Evolutionary conservation across 129 eudicot species (phyloP), one percentile per base, ranked within the genome.

Genomic region (Silybum marianum): DNA sequence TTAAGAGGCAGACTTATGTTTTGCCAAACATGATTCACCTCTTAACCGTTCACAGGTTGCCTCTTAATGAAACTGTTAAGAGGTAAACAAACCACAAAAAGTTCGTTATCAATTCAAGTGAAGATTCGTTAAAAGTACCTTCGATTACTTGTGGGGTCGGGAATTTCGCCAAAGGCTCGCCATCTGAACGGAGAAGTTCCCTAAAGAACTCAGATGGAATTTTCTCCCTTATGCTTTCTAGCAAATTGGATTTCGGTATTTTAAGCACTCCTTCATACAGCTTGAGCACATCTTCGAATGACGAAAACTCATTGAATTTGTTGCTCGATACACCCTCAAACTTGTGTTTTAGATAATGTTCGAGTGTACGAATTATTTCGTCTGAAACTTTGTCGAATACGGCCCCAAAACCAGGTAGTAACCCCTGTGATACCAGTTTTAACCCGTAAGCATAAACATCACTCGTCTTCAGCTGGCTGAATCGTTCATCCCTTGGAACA

Each of bases 131-230:
- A 16, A n/a, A 76, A 76, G 6, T 83, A 95, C 99, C 98, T 91
- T 88, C 40, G 72, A 95, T 90, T 26, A 92, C 88, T 84, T 85
- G 91, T 36, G 99, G 99, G 80, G 79, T 11, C 18, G 98, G 99
- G 81, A 88, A 92, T 58, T 90, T 95, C 66, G 86, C 58, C 26
- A 78, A 75, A 14, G 84, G 87, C 42, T 90, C 95, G 18, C 93
- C 92, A 86, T 95, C 99, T 6, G 85, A 75, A 22, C 87, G 90
- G 48, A 91, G 69, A 22, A 95, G 85, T 72, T 88, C 92, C 86
- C 80, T 89, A 26, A 95, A 63, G 80, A 91, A 75, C 71, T 95
- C 97, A 1, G 62, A 80, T 1, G 97, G 93, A 32, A 90, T 83
- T 74, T 54, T 81, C 70, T 91, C 87, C 84, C 81, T 78, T 18